Conservation (phyloP, 2,329 filamentous ascomycete genomes). For the Colletotrichum scovillei region DNA sequence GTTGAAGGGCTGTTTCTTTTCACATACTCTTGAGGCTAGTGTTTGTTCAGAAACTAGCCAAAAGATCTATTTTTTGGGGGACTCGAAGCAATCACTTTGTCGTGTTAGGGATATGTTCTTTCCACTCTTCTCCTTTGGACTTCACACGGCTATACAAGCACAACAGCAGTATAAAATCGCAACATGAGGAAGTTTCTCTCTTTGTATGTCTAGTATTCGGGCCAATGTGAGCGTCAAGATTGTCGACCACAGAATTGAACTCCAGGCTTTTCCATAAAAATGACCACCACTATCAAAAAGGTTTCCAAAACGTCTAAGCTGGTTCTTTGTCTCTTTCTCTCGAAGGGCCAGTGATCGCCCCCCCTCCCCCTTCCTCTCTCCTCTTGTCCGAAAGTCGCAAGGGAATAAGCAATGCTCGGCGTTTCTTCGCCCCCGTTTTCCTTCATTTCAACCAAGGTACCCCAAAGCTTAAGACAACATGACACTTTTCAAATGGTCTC, state of each 20-base stretch:
- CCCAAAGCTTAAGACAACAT: not conserved
- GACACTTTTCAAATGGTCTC: conserved; percentile 53
- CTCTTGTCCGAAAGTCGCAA: not conserved
- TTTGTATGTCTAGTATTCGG: conserved; percentile 21
- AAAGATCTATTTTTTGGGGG: not conserved
- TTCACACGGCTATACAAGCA: too few species aligned
- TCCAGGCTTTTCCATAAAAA: conserved; percentile 17
- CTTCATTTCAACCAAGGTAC: not conserved
- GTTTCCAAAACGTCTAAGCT: not conserved
- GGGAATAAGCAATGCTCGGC: not conserved
- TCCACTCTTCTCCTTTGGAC: not conserved
- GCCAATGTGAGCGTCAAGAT: conserved; percentile 13
- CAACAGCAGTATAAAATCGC: not conserved
- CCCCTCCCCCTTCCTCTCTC: too few species aligned
- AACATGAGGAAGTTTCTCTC: not conserved
- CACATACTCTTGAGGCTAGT: not conserved
- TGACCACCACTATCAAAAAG: conserved; percentile 1
- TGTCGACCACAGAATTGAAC: not conserved
- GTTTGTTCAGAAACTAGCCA: not conserved
- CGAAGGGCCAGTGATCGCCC: not conserved
- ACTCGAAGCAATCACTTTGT: not conserved
- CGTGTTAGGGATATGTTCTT: not conserved
- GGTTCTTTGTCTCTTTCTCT: not conserved
- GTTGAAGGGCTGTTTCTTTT: not conserved
- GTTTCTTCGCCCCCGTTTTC: too few species aligned